phyloP scores from a whole-genome alignment of 2,329 filamentous ascomycete genomes.

The Phaeosphaeria sp. region DNA sequence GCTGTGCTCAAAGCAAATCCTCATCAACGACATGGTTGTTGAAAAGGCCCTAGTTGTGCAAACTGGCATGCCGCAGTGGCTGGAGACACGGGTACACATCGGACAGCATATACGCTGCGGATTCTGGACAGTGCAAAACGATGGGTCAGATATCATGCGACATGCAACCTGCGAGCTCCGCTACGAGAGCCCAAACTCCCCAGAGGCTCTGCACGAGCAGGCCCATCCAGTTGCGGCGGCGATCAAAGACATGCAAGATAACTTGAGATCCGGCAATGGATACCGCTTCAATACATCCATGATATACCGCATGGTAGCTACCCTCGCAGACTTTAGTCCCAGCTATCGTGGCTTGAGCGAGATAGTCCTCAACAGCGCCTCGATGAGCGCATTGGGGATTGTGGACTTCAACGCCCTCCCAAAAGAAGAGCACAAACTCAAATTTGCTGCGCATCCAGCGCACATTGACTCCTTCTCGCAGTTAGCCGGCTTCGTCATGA shows the following conservation, averaged over 20 bases:
- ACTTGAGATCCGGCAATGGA: not conserved
- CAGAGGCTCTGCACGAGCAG: no score
- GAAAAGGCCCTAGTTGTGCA: conserved; percentile 17
- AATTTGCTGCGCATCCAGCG: conserved; percentile 10
- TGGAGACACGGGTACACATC: not conserved
- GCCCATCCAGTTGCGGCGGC: no score
- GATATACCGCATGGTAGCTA: conserved; percentile 1
- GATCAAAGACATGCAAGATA: no score
- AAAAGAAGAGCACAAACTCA: conserved; percentile 1
- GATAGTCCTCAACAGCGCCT: conserved; percentile 21
- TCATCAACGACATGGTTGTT: conserved; percentile 19
- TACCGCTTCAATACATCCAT: conserved; percentile 10
- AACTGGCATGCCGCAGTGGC: not conserved
- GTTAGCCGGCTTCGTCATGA: conserved; percentile 25
- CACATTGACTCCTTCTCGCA: conserved; percentile 18
- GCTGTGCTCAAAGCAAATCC: not conserved
- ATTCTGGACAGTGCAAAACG: not conserved
- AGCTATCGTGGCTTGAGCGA: conserved; percentile 21
- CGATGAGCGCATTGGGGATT: conserved; percentile 13
- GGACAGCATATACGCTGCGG: no score
- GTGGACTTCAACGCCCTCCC: conserved; percentile 8
- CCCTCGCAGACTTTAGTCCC: conserved; percentile 13
- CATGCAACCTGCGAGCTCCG: no score
- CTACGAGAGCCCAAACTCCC: no score
- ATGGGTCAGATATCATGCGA: not conserved